Base-by-base conservation (phyloP, 164 flowering plant species). In the Akebia trifoliata region DNA sequence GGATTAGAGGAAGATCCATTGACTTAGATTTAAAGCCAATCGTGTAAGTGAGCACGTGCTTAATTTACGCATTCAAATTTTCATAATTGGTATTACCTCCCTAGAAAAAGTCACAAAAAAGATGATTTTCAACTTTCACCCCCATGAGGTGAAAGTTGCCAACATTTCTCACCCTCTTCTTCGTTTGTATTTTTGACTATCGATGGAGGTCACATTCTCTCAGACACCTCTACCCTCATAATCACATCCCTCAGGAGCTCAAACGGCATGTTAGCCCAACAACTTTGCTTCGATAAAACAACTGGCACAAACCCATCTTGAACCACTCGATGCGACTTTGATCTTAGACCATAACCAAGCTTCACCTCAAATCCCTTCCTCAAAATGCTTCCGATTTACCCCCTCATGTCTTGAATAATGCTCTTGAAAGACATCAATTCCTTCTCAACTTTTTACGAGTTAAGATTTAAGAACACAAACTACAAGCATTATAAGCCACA, bases 231-330 rank as follows among this genome's bases (percentile, higher is more conserved):
- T 14, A 93, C 73, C 63, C 82, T 77, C 37, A 61, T 22, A 18
- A 93, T 60, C 15, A 90, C 86, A 47, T 93, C 98, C 56, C 88
- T 71, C 26, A 93, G 72, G 40, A 93, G 74, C 75, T 93, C 98
- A 18, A 74, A 80, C 0, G 98, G 98, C 78, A 93, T 70, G 64
- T 84, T 75, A 10, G 95, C 81, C 95, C 97, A 92, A 54, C 81
- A 76, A 35, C 89, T 83, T 66, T 78, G 80, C 62, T 76, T 66
- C 49, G 70, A 32, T 34, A 61, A 66, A 48, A 55, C 52, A 6
- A 29, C 66, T 72, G 62, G 69, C 69, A 50, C 64, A 20, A 68
- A 50, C n/a, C 64, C 54, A 65, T 82, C 91, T 60, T 77, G 83
- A 24, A 81, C 90, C 43, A 71, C 85, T 20, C 94, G 69, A 7